A percentile compares a stretch with the other conserved stretches of the same genome.
phyloP scores from a whole-genome alignment of 495 filamentous ascomycete genomes.

The Aspergillus nanangensis region DNA sequence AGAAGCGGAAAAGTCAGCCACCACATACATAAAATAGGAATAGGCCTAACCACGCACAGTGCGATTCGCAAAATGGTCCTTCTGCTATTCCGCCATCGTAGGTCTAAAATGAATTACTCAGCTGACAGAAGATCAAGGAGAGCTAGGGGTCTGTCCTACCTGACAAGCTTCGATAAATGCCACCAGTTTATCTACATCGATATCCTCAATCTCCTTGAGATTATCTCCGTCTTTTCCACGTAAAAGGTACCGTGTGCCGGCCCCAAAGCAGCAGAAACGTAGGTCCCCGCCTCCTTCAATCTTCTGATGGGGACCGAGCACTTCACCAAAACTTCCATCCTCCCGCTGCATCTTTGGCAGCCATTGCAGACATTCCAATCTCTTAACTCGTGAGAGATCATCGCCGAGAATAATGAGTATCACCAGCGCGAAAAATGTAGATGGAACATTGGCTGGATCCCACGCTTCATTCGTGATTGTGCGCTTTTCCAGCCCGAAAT shows the following conservation, averaged over 20 bases:
- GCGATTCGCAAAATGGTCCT: conserved; percentile 76
- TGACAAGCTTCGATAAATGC: conserved; percentile 66
- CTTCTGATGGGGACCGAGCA: conserved; percentile 52
- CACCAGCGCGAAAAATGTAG: conserved; percentile 82
- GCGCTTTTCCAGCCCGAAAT: conserved; percentile 45
- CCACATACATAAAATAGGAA: background rate
- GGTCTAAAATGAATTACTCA: conserved; percentile 48
- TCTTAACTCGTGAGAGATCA: conserved; percentile 62
- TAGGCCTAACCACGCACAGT: conserved; percentile 55
- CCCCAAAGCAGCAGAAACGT: conserved; percentile 79
- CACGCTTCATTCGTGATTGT: conserved; percentile 49
- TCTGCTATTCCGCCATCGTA: conserved; percentile 91
- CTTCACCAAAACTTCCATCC: conserved; percentile 91
- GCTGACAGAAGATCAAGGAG: background rate
- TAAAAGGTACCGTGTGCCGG: conserved; percentile 78
- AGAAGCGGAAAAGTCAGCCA: conserved; percentile 13
- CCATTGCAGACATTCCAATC: conserved; percentile 65
- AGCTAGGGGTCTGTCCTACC: conserved; percentile 36
- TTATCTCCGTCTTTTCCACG: conserved; percentile 51
- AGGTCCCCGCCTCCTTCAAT: conserved; percentile 79
- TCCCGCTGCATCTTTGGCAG: conserved; percentile 70
- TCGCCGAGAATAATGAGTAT: conserved; percentile 72
- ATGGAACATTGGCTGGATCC: conserved; percentile 79
- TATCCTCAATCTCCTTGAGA: conserved; percentile 60
- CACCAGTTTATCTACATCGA: conserved; percentile 66